phyloP scores from a whole-genome alignment of 768 basidiomycete genomes.

The Termitomyces sp. region DNA sequence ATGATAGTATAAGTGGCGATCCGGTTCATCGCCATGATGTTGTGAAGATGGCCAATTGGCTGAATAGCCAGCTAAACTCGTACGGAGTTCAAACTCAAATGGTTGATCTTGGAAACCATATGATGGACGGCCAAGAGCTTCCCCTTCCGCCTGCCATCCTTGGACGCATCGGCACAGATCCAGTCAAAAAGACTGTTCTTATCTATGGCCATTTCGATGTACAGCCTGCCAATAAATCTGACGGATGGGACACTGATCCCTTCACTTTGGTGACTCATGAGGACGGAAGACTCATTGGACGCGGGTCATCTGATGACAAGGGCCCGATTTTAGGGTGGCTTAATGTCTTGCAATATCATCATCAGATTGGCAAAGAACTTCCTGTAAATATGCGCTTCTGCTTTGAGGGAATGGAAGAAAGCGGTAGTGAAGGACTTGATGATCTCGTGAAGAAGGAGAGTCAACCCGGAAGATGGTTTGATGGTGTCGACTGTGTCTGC shows the following conservation, averaged over 20 bases:
- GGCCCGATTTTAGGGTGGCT: constrained; percentile 87
- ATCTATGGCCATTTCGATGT: constrained; percentile 96
- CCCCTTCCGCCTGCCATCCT: constrained; percentile 80
- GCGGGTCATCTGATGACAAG: constrained; percentile 89
- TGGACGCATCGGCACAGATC: constrained; percentile 76
- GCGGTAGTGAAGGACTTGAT: constrained; percentile 86
- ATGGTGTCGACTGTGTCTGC: constrained; percentile 88
- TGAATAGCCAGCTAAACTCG: constrained; percentile 65
- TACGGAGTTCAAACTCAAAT: constrained; percentile 75
- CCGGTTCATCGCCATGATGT: constrained; percentile 69
- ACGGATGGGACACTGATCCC: constrained; percentile 88
- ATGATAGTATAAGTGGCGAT: constrained; percentile 62
- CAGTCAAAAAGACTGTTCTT: constrained; percentile 87
- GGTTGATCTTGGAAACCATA: constrained; percentile 73
- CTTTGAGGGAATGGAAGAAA: constrained; percentile 99
- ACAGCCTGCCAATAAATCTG: constrained; percentile 63
- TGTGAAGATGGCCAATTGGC: constrained; percentile 80
- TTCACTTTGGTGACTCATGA: constrained; percentile 57
- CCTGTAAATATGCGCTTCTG: constrained; percentile 89
- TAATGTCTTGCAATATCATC: constrained; percentile 84
- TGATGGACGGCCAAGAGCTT: constrained; percentile 58
- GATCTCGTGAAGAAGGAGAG: constrained; percentile 77
- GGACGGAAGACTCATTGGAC: constrained; percentile 66
- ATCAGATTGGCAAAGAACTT: constrained; percentile 55
- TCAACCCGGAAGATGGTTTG: constrained; percentile 71